Evolutionary conservation across 2,329 filamentous ascomycete species (phyloP), one percentile per base, ranked within the genome.

Genomic region (Exophiala bonariae): DNA sequence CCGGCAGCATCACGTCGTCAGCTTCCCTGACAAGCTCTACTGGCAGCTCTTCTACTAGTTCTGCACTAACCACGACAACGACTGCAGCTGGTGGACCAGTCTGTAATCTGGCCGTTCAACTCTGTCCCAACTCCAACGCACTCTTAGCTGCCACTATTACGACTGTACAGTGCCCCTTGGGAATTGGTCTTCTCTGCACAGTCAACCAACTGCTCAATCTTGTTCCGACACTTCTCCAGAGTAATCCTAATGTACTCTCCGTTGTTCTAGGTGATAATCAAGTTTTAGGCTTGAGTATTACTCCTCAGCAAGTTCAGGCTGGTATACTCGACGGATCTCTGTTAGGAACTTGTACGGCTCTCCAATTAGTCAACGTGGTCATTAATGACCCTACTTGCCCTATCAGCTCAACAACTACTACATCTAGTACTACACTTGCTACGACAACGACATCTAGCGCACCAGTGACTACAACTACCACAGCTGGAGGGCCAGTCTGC

Each of bases 201-300:
- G 20, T 46, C 16, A 46, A 39, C 28, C n/a, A 46, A 5, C 30
- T 46, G 10, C 36, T 46, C 18, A 28, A 11, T 9, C 33, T 45
- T 13, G 33, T 45, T 9, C 42, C 42, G 8, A 16, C n/a, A 16
- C 42, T 45, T 1, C 41, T 43, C 28, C 9, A 31, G 9, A 31
- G 28, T n/a, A n/a, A 31, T n/a, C 28, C 28, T n/a, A 31, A 31
- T n/a, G n/a, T 31, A 9, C n/a, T 33, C 9, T 34, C 44, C 8
- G 44, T 47, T 18, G 9, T 47, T 3, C 17, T 41, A 10, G 37
- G 36, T n/a, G 19, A 41, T 17, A 40, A 47, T 14, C 22, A 47
- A 22, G 13, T 47, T 19, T n/a, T 47, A 19, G 44, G 44, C 13
- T 20, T 41, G 16, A 34, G 26, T 20, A 47, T 47, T n/a, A 28